Base-by-base conservation (phyloP, 768 basidiomycete species). In the Pleurotus eryngii region DNA sequence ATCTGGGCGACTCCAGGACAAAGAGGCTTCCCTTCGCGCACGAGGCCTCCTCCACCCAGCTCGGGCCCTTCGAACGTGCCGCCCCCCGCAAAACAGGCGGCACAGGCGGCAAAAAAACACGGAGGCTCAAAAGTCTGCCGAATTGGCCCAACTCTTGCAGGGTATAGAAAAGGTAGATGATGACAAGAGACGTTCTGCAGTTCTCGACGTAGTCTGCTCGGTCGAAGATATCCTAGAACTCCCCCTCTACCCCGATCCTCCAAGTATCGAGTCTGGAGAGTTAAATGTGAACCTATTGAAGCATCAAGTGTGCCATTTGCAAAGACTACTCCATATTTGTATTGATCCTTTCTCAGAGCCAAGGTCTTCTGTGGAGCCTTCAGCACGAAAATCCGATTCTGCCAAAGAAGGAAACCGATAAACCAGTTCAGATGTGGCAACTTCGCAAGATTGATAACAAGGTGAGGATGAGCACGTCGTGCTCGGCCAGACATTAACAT, bases 391-490 rank as follows among this genome's bases (percentile, higher is more conserved):
- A 91, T 64, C 94, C 95, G 0, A 69, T 71, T 39, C 70, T 95
- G 11, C 95, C 94, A 1, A 80, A 75, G 57, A 80, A 73, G 30
- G 83, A 85, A 49, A 67, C 69, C 0, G 92, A 94, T 57, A 80
- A 77, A 37, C 87, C 92, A 0, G 89, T 93, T 1, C 95, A 96
- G 68, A 94, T 97, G 64, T 97, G 94, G 95, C 86, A 92, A 64
- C 69, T 86, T 26, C 81, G 72, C 64, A 86, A 81, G 65, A 74
- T 69, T 26, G 79, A 75, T 0, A 65, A 67, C 49, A 84, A 87
- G 75, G 90, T 59, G 46, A 49, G 18, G 30, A 50, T 5, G 39
- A 45, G 15, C 8, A 14, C 14, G 8, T 22, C 42, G 11, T 11
- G 8, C 11, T 35, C 30, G 30, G 11, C 8, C 11, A 11, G 30